These are phyloP conservation scores for Blastomyces emzantsi DNA, from an alignment of 2,329 filamentous ascomycete genomes.

Conservation along the genomic window DNA sequence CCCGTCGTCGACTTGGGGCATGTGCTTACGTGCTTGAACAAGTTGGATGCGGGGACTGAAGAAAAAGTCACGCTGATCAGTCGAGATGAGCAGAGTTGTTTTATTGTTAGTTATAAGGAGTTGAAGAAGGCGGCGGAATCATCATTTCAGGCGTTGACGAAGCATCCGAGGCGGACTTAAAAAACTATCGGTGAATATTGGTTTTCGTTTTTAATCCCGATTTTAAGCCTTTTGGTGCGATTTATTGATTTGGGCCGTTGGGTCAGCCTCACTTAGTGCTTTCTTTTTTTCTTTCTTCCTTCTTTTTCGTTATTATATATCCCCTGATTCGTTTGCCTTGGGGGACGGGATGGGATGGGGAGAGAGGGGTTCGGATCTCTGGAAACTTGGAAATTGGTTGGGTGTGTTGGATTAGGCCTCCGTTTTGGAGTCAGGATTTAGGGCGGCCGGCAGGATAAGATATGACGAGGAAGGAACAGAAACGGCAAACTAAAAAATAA, in stretches of 20 bases:
- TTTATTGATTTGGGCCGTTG: background rate
- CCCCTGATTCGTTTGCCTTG: background rate
- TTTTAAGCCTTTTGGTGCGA: background rate
- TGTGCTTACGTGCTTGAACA: conserved; percentile 78
- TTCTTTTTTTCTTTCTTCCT: background rate
- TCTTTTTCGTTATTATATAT: background rate
- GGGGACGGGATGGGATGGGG: background rate
- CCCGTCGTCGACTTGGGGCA: conserved; percentile 81
- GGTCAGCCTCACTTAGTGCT: background rate
- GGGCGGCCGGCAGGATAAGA: background rate
- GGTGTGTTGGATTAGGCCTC: background rate
- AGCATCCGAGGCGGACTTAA: conserved; percentile 28
- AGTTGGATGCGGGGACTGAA: conserved; percentile 79
- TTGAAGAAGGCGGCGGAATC: conserved; percentile 58
- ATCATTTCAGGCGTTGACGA: conserved; percentile 51
- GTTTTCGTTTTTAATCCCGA: background rate
- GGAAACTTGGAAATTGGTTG: background rate
- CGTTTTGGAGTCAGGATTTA: background rate
- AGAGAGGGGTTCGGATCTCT: background rate
- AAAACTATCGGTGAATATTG: background rate
- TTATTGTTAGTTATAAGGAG: conserved; percentile 85
- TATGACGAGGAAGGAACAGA: background rate
- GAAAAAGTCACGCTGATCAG: conserved; percentile 80
- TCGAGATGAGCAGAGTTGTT: conserved; percentile 79
- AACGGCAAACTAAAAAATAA: background rate